A percentile compares a stretch with the other conserved stretches of the same genome.
These are phyloP conservation scores for Lepiota brunneoincarnata DNA, from an alignment of 768 basidiomycete genomes.

Conservation along the genomic window DNA sequence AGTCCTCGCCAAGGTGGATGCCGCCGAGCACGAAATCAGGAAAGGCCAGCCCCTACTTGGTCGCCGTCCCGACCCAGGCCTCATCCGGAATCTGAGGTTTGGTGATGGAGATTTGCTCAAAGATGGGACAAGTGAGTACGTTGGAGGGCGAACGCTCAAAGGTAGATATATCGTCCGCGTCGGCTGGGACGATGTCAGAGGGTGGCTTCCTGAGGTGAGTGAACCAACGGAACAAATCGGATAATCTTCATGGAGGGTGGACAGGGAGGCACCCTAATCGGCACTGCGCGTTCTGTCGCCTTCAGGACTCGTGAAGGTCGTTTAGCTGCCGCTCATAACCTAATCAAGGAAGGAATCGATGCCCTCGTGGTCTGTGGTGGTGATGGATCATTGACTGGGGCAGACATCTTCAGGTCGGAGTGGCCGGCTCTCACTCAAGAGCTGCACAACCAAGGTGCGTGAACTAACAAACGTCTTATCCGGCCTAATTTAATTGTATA, in stretches of 20 bases:
- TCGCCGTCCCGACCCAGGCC: slow-evolving; percentile 29
- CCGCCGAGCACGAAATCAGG: slow-evolving; percentile 17
- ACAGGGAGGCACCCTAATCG: slow-evolving; percentile 93
- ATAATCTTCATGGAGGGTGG: neutral
- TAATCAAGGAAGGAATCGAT: slow-evolving; percentile 96
- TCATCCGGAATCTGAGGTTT: slow-evolving; percentile 77
- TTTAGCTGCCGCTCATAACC: slow-evolving; percentile 81
- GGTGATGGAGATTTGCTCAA: slow-evolving; percentile 75
- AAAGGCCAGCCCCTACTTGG: slow-evolving; percentile 12
- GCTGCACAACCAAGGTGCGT: slow-evolving; percentile 60
- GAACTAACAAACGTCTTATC: neutral
- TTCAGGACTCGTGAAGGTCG: slow-evolving; percentile 91
- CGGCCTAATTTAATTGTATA: slow-evolving; percentile 2
- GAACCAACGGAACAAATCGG: neutral
- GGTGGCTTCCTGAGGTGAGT: slow-evolving; percentile 87
- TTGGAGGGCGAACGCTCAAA: slow-evolving; percentile 71
- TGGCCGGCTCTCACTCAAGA: slow-evolving; percentile 85
- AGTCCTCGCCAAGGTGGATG: slow-evolving; percentile 18
- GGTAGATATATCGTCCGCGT: slow-evolving; percentile 92
- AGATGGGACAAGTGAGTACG: slow-evolving; percentile 79
- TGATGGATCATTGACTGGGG: slow-evolving; percentile 95
- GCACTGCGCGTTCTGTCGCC: slow-evolving; percentile 82
- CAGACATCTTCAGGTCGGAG: slow-evolving; percentile 89
- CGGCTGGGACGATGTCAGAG: slow-evolving; percentile 97
- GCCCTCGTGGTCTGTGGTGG: slow-evolving; percentile 97